Percentiles rank a stretch among this genome's conserved stretches.
These are phyloP conservation scores for Aspergillus sp. DNA, from an alignment of 2,329 filamentous ascomycete species.

Conservation along the genomic window DNA sequence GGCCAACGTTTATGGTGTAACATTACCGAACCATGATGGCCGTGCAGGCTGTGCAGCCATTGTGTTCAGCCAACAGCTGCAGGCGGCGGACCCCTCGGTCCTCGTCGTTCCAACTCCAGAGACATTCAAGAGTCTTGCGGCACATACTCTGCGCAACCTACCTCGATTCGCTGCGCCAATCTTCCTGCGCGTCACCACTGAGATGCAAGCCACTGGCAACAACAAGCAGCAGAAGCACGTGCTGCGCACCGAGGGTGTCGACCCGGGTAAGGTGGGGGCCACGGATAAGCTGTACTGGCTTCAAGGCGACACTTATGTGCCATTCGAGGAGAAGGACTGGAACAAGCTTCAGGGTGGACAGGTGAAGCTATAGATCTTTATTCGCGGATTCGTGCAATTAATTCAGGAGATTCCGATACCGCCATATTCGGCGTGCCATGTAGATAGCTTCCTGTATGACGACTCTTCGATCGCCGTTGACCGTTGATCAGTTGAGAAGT, in stretches of 20 bases:
- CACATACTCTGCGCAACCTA: slow-evolving; percentile 61
- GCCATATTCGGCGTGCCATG: neutral
- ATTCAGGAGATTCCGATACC: neutral
- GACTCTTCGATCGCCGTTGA: neutral
- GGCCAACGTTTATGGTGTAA: slow-evolving; percentile 85
- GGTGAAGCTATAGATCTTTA: slow-evolving; percentile 66
- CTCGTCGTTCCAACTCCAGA: slow-evolving; percentile 41
- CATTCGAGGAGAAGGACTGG: slow-evolving; percentile 72
- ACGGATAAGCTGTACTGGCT: slow-evolving; percentile 68
- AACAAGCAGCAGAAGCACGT: slow-evolving; percentile 86
- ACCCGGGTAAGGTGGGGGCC: slow-evolving; percentile 54
- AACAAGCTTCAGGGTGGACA: slow-evolving; percentile 66
- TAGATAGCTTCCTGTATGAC: neutral
- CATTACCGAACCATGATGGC: slow-evolving; percentile 79
- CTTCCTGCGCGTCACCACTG: slow-evolving; percentile 71
- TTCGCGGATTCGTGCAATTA: neutral
- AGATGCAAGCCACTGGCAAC: slow-evolving; percentile 75
- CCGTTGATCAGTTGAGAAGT: neutral
- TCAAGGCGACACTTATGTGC: slow-evolving; percentile 66
- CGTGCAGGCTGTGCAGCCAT: slow-evolving; percentile 81
- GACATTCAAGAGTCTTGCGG: slow-evolving; percentile 63
- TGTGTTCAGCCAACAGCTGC: slow-evolving; percentile 55
- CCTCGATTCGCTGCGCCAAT: slow-evolving; percentile 77
- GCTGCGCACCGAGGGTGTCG: slow-evolving; percentile 73
- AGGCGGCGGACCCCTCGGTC: slow-evolving; percentile 25